Base-by-base conservation (phyloP, 257 asterid genomes). In the Paraleonurus japonicus region DNA sequence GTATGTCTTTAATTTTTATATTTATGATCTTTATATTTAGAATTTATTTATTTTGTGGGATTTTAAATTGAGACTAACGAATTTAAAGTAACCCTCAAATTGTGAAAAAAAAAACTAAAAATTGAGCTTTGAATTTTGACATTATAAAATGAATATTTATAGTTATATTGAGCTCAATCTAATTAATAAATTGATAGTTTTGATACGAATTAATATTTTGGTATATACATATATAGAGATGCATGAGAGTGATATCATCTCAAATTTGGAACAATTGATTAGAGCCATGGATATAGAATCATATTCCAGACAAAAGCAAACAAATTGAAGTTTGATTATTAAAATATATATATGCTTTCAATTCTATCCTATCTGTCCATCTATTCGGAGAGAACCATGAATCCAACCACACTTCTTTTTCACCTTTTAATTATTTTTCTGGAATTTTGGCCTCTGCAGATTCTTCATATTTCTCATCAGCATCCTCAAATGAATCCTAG, bases 261-360 rank as follows among this genome's bases (percentile, higher is more conserved):
- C 81, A 76, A 72, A 64, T 67, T 82, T 78, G 4, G 85, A 81
- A 81, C 64, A 70, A 75, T 75, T 76, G 41, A 70, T 80, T 66
- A 50, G 79, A 72, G 67, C 86, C 85, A 83, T 68, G 41, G 79
- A 83, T 48, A 75, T 20, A 62, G 88, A 77, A 85, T 83, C 88
- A 35, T 19, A 81, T 83, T 81, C 85, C 68, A 75, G 72, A 68
- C 65, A 26, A 37, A 64, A 65, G 3, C 4, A 55, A 47, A 48
- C n/a, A 50, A 57, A 63, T 20, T 11, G 24, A 62, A 61, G 41
- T 47, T 50, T 17, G 12, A 55, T n/a, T 15, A 22, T 15, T 0
- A 47, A 47, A 22, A 58, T 71, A n/a, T n/a, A n/a, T n/a, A n/a
- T n/a, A 30, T 30, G 53, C 33, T 65, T 30, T 19, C 17, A 7